phyloP scores from a whole-genome alignment of 805 yeast genomes.

The Saccharomyces paradoxus region DNA sequence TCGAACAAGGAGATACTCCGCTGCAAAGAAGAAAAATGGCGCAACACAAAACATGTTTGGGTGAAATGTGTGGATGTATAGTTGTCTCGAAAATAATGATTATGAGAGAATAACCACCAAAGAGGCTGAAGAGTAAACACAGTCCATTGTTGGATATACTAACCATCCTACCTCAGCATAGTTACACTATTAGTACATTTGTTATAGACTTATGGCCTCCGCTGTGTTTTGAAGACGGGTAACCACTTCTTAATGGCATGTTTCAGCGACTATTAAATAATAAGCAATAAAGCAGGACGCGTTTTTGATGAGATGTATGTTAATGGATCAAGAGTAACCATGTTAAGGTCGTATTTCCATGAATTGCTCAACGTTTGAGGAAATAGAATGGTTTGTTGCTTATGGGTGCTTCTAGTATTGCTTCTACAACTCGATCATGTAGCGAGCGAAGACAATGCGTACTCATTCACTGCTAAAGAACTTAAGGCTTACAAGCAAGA shows the following conservation, averaged over 20 bases:
- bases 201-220: neutral
- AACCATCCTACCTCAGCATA: neutral
- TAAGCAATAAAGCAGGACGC: neutral
- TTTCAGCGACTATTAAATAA: neutral
- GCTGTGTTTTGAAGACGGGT: neutral
- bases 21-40: neutral
- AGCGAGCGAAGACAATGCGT: slow-evolving; percentile 1
- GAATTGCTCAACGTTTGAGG: neutral
- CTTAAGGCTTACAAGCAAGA: slow-evolving; percentile 32
- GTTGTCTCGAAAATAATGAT: neutral
- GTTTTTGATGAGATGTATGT: neutral
- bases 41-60: neutral
- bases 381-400: neutral
- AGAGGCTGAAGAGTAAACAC: neutral
- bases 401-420: neutral
- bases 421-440: neutral
- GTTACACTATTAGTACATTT: neutral
- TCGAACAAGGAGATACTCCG: neutral
- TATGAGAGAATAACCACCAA: neutral
- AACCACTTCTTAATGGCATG: neutral
- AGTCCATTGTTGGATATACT: neutral
- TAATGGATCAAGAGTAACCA: slow-evolving; percentile 7
- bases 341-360: neutral
- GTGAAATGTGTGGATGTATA: neutral
- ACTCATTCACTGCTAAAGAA: slow-evolving; percentile 27